Evolutionary conservation across 805 yeast genomes (phyloP), one percentile per base, ranked within the genome.

Genomic region (Candida odintsovae): DNA sequence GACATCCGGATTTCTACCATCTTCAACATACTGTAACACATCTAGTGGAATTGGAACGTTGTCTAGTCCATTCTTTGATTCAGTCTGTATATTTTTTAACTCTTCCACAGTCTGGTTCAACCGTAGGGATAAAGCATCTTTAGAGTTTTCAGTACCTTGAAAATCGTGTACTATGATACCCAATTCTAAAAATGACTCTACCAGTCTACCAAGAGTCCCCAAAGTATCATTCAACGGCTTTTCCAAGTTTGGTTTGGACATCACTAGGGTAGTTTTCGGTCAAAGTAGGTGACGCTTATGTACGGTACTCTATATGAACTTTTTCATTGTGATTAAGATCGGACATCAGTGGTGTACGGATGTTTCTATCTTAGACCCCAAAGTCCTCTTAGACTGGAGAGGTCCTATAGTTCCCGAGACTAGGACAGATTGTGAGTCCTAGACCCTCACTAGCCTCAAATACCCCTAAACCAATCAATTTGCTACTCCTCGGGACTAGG

Each of bases 1-100:
- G 36, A 94, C 90, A 61, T 94, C 98, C 0, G 99, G 98, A 61
- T 94, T 94, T 55, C 99, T 73, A 2, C 99, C 99, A 59, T 89
- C 95, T 61, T 94, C 98, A 35, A 94, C 88, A 60, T 94, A 94
- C 51, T 85, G 83, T 13, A 90, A 70, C n/a, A 90, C 90, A 59
- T 90, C 97, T 35, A 85, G 64, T 1, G 97, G 97, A 3, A 86
- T 73, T 1, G 82, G 67, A 4, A 76, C 66, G 9, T 68, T 59
- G 23, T 66, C 62, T 19, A 78, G 53, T 1, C 64, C 68, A 19
- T 68, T 66, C 6, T 55, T 48, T 9, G 49, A 49, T 29, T 65
- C 63, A 38, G 57, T 57, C 10, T 59, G 52, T 29, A 75, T 51
- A 25, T 59, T 61, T 25, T 59, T 53, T 33, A 75, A 48, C n/a